Conservation (phyloP, 169 alveolate genomes). For the Cryptosporidium sp. region DNA sequence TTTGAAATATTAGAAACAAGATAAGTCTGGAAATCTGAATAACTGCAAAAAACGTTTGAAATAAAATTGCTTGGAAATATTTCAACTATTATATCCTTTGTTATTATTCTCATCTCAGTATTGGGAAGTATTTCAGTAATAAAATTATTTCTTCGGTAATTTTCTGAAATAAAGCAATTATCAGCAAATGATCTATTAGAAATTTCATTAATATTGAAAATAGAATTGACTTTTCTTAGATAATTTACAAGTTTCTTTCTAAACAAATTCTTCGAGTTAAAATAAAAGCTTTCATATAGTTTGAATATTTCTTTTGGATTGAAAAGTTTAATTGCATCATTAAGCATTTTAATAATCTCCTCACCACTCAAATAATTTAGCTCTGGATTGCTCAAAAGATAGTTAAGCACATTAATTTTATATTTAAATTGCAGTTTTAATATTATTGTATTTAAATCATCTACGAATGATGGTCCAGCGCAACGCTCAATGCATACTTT, state of each 20-base stretch:
- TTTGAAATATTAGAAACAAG: neutral
- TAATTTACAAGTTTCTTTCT: constrained; percentile 6
- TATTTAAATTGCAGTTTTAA: constrained; percentile 16
- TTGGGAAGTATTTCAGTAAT: constrained; percentile 12
- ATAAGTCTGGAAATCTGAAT: neutral
- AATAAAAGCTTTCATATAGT: neutral
- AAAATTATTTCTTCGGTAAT: neutral
- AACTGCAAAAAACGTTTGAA: neutral
- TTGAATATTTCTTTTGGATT: neutral
- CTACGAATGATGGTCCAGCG: neutral
- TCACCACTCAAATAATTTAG: neutral
- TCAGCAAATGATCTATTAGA: neutral
- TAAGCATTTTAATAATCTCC: neutral
- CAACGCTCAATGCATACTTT: neutral
- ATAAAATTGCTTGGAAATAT: neutral
- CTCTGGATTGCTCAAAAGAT: constrained; percentile 1
- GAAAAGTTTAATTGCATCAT: neutral
- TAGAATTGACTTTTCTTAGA: neutral
- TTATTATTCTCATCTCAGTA: neutral
- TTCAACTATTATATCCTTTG: neutral
- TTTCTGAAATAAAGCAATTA: neutral
- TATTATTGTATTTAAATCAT: neutral
- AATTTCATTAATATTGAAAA: neutral
- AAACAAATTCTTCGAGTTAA: constrained; percentile 1
- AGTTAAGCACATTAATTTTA: neutral